phyloP scores from a whole-genome alignment of 495 filamentous ascomycete species.

The Antarctomyces pellizariae region DNA sequence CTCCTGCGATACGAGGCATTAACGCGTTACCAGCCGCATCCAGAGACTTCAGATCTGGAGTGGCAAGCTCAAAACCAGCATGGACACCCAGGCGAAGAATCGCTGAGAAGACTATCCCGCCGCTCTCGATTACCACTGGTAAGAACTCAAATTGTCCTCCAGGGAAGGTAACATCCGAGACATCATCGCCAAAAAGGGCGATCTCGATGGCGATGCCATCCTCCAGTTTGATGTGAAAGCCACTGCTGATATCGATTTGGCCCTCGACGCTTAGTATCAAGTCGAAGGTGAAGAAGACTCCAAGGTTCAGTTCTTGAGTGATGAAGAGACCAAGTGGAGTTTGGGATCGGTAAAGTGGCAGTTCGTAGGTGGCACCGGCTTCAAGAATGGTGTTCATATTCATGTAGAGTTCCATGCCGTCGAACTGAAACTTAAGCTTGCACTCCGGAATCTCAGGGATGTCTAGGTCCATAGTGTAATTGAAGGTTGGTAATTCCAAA shows the following conservation, averaged over 20 bases:
- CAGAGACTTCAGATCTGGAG: not conserved
- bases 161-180: slow-evolving; percentile 23
- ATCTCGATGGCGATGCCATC: slow-evolving; percentile 20
- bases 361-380: slow-evolving; percentile 19
- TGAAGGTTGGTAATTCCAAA: slow-evolving; percentile 16
- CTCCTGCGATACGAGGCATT: slow-evolving; percentile 16
- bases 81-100: slow-evolving; percentile 21
- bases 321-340: slow-evolving; percentile 19
- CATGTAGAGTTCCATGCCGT: slow-evolving; percentile 27
- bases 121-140: slow-evolving; percentile 22
- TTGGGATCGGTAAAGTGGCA: slow-evolving; percentile 24
- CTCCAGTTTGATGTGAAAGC: slow-evolving; percentile 27
- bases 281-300: slow-evolving; percentile 21
- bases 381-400: slow-evolving; percentile 21
- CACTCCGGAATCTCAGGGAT: slow-evolving; percentile 20
- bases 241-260: slow-evolving; percentile 24
- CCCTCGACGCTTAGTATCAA: slow-evolving; percentile 22
- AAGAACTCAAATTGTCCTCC: slow-evolving; percentile 32
- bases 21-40: not conserved
- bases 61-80: slow-evolving; percentile 18
- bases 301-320: slow-evolving; percentile 16
- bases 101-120: slow-evolving; percentile 19
- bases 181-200: slow-evolving; percentile 19
- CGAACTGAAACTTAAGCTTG: slow-evolving; percentile 21
- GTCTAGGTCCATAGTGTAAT: slow-evolving; percentile 16